Evolutionary conservation across 2,329 filamentous ascomycete genomes (phyloP).

Genomic region (Graphium sp.): DNA sequence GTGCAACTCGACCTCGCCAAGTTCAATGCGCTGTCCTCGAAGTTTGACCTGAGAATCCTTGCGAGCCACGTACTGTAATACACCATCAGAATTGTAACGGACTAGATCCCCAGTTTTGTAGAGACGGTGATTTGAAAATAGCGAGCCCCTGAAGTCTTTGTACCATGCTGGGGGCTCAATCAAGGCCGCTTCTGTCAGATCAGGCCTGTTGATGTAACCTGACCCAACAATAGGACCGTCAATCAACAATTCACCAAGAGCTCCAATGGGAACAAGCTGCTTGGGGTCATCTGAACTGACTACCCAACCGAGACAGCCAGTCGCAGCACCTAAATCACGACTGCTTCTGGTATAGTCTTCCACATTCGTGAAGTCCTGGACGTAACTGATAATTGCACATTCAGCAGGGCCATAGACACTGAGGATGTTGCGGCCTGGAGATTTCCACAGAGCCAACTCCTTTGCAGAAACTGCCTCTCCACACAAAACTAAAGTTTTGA

Average conservation of each 20-base stretch:
- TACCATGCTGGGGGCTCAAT: conserved; percentile 13
- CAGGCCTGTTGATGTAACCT: conserved; percentile 10
- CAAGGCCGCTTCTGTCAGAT: conserved; percentile 11
- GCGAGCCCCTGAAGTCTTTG: conserved; percentile 13
- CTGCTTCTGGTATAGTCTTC: too few relatives aligned
- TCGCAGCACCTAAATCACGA: neutral
- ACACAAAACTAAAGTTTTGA: too few relatives aligned
- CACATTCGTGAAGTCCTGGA: neutral
- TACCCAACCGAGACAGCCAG: conserved; percentile 8
- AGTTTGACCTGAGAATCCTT: conserved; percentile 40
- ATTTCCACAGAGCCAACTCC: neutral
- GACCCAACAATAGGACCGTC: conserved; percentile 10
- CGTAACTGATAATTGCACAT: neutral
- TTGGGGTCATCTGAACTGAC: conserved; percentile 9
- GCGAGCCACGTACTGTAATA: conserved; percentile 23
- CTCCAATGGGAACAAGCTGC: conserved; percentile 8
- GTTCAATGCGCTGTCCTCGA: conserved; percentile 33
- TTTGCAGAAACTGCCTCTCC: neutral
- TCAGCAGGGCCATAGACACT: neutral
- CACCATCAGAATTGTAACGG: conserved; percentile 14
- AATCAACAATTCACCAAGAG: conserved; percentile 11
- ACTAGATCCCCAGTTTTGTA: conserved; percentile 11
- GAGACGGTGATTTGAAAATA: conserved; percentile 3
- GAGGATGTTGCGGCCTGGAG: neutral
- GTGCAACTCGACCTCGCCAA: conserved; percentile 11